A percentile compares a stretch with the other conserved stretches of the same genome.
Conservation (phyloP, 495 filamentous ascomycete genomes). For the Penicillium angulare region DNA sequence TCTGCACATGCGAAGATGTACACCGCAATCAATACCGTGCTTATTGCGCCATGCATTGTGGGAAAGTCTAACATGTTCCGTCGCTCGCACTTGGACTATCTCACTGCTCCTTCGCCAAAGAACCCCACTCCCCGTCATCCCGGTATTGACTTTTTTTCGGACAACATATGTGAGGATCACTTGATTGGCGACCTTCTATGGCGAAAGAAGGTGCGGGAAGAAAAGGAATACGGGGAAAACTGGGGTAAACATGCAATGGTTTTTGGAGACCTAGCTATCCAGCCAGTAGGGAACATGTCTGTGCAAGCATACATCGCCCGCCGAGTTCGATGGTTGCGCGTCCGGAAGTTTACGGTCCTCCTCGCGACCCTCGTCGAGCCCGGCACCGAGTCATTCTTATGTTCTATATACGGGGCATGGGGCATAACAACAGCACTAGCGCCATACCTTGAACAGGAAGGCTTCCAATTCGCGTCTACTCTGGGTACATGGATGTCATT, state of each 20-base stretch:
- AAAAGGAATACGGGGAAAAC: conserved; percentile 37
- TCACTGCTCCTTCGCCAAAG: conserved; percentile 56
- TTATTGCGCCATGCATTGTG: conserved; percentile 88
- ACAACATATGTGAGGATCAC: conserved; percentile 98
- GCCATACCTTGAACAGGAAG: conserved; percentile 52
- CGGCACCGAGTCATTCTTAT: conserved; percentile 85
- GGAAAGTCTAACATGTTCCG: conserved; percentile 99
- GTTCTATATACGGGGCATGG: conserved; percentile 75
- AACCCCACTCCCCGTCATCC: conserved; percentile 40
- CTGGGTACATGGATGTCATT: conserved; percentile 69
- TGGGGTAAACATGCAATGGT: conserved; percentile 80
- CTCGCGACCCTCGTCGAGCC: conserved; percentile 92
- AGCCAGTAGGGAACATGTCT: conserved; percentile 83
- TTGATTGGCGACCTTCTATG: conserved; percentile 91
- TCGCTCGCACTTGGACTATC: conserved; percentile 77
- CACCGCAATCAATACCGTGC: conserved; percentile 91
- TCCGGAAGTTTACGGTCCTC: conserved; percentile 90
- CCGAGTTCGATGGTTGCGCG: conserved; percentile 86
- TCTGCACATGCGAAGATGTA: conserved; percentile 98
- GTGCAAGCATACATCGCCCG: conserved; percentile 76
- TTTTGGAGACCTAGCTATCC: conserved; percentile 81
- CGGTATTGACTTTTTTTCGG: conserved; percentile 88
- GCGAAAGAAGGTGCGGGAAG: conserved; percentile 54
- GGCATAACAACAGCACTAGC: conserved; percentile 69
- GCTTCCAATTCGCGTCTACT: conserved; percentile 40